Base-by-base conservation (phyloP, 352 stramenopile genomes). In the Elongisporangium prolatum region DNA sequence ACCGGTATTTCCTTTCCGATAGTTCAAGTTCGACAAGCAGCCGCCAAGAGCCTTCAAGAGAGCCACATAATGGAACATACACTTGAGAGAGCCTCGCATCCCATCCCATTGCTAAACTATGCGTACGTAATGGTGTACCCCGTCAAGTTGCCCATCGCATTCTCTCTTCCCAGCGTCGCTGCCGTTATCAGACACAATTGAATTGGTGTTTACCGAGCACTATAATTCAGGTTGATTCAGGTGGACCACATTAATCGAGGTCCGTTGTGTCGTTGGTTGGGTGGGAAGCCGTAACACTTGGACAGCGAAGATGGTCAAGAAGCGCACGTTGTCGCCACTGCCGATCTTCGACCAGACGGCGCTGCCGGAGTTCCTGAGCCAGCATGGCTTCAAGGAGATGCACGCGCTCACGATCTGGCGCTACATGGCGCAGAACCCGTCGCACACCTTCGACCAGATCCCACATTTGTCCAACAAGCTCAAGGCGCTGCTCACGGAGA, bases 351-450 rank as follows among this genome's bases (percentile, higher is more conserved):
- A 94, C 58, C 80, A 91, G 74, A 56, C 62, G 8, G 74, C 75
- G 51, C 71, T 94, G 56, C 82, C 81, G 21, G 66, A 52, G 34
- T 91, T 94, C 60, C 71, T 94, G 18, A 56, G 62, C 16, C 61
- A 69, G 21, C 73, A 91, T 56, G 71, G 72, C 57, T 88, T 91
- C 67, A 94, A 92, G 71, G 68, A 83, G 61, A 54, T 91, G 50
- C 83, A 92, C 57, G 79, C 82, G 50, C 67, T 85, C 50, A 81
- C 72, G 28, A 91, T 94, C 60, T 94, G 84, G 84, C 77, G 82
- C 38, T 71, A 82, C 57, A 63, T 94, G 56, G 79, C 82, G 34
- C 68, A 86, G 64, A 48, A 91, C 60, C 75, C 79, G 16, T 75
- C 73, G 34, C 61, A 75, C 21, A 64, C 68, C 22, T 85, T 93